Conservation (phyloP, 1,139 yeast genomes). For the Debaryomyces sp. region DNA sequence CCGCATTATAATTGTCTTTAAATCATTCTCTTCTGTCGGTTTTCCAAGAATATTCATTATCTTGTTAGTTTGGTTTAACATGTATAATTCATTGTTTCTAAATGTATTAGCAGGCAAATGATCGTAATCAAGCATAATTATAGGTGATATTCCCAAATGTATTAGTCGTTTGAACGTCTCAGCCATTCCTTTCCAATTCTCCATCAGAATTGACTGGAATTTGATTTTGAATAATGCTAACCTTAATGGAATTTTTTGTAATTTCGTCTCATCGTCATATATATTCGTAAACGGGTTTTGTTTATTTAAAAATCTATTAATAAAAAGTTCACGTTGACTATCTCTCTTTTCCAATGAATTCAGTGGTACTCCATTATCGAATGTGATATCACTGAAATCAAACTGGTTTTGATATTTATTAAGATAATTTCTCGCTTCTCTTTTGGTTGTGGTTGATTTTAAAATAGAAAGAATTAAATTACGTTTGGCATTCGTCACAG, state of each 20-base stretch:
- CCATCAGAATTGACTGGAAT: constrained; percentile 32
- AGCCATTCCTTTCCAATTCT: constrained; percentile 46
- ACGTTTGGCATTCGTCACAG: constrained; percentile 41
- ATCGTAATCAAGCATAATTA: constrained; percentile 40
- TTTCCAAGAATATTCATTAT: constrained; percentile 29
- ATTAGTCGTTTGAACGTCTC: constrained; percentile 52
- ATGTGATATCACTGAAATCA: constrained; percentile 24
- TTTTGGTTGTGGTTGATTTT: constrained; percentile 73
- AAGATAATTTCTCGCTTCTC: constrained; percentile 71
- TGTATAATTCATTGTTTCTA: constrained; percentile 35
- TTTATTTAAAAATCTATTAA: constrained; percentile 43
- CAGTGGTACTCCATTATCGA: constrained; percentile 13
- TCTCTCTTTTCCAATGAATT: constrained; percentile 23
- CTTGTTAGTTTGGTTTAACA: constrained; percentile 37
- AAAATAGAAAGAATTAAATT: constrained; percentile 69
- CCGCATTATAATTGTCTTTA: constrained; percentile 32
- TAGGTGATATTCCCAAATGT: constrained; percentile 49
- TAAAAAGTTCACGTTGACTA: constrained; percentile 39
- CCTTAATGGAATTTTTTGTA: constrained; percentile 47
- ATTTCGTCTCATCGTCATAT: constrained; percentile 34
- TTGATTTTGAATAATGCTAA: constrained; percentile 55
- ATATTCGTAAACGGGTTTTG: constrained; percentile 38
- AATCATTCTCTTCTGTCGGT: constrained; percentile 26
- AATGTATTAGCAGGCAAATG: constrained; percentile 29
- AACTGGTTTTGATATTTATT: constrained; percentile 56